phyloP scores from a whole-genome alignment of 2,329 filamentous ascomycete genomes.

The Davidsoniella virescens region DNA sequence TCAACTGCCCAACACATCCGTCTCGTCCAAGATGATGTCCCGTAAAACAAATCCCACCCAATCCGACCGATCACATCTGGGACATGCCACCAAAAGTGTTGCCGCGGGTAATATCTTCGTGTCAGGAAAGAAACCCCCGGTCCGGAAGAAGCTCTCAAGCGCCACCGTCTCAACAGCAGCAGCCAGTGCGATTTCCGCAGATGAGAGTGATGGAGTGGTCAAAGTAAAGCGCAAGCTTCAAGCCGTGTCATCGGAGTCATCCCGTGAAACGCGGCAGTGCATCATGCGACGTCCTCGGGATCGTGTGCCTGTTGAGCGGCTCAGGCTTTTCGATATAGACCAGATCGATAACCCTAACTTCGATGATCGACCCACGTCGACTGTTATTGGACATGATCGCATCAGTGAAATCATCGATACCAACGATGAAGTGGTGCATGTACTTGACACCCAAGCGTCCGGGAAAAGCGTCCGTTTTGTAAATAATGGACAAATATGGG shows the following conservation, averaged over 20 bases:
- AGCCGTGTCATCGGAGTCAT: neutral
- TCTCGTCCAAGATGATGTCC: neutral
- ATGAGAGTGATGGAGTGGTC: too few relatives aligned
- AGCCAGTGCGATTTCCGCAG: too few relatives aligned
- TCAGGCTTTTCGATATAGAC: conserved; percentile 1
- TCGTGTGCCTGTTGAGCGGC: neutral
- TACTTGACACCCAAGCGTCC: neutral
- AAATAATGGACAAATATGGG: conserved; percentile 4
- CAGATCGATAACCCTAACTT: neutral
- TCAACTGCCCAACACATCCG: neutral
- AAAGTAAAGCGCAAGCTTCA: neutral
- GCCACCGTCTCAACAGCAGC: too few relatives aligned
- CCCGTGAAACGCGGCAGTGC: neutral
- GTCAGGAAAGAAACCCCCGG: conserved; percentile 21
- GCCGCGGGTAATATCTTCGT: conserved; percentile 28
- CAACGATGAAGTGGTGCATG: neutral
- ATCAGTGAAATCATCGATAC: neutral
- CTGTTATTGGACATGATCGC: neutral
- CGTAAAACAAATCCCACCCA: neutral
- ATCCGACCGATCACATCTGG: conserved; percentile 2
- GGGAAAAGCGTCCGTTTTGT: conserved; percentile 5
- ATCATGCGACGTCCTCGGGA: neutral
- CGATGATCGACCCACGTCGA: neutral
- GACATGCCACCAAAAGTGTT: neutral
- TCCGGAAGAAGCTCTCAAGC: neutral